Base-by-base conservation (phyloP, 2,329 filamentous ascomycete genomes). In the Gremmenia infestans region DNA sequence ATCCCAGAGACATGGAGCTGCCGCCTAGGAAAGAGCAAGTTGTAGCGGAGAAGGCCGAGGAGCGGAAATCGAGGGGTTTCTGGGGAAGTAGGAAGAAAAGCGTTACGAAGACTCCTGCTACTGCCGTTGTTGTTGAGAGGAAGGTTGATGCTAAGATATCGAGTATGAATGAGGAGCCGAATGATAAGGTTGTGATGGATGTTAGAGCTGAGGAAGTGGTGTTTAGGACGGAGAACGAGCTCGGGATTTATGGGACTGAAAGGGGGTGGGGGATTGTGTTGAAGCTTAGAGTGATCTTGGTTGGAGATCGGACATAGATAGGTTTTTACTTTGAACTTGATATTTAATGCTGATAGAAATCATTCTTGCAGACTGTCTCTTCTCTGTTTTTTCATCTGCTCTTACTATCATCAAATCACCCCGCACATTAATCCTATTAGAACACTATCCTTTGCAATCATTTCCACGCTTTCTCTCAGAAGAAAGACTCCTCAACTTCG, bases 211-310 rank as follows among this genome's bases (percentile, higher is more conserved):
- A 69, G 49, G 79, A 82, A 50, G 74, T 75, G 2, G 77, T 82
- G 3, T 81, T 85, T 68, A 80, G 83, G 56, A 89, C 86, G 68
- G 72, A 95, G 59, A 86, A 83, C 66, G 88, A 87, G 1, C 75
- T 89, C 43, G 89, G 86, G 5, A 83, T 96, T 28, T 65, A 61
- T 47, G 64, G 62, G 5, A 65, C 62, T 0, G 57, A 67, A 40
- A 64, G 54, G 8, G 67, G 66, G 1, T 69, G 58, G 55, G 62
- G 56, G 15, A 64, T 70, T 52, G 60, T 70, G 7, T 32, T 69
- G 19, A 56, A 54, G 39, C 52, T 68, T 39, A 55, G 39, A 22
- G 50, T 66, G 32, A 46, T 60, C 7, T 42, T 62, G 25, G 23
- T 12, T 4, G 50, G n/a, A n/a, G 37, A 42, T 40, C 17, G 36